Conservation (phyloP, 768 basidiomycete genomes). For the Termitomyces heimii region DNA sequence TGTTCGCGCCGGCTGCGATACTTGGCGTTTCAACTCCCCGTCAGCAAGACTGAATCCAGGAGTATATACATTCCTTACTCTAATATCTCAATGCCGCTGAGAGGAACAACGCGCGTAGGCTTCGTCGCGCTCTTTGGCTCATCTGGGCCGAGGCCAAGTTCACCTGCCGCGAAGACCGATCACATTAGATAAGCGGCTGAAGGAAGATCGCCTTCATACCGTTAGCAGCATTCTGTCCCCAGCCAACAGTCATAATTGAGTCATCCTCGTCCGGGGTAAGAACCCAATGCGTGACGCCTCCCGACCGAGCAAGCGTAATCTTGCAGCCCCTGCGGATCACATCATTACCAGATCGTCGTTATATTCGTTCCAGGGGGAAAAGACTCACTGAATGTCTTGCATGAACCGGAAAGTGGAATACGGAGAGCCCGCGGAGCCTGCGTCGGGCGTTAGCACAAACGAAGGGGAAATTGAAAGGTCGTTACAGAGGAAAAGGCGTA, state of each 20-base stretch:
- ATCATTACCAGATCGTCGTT: background rate
- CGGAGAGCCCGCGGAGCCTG: slow-evolving; percentile 84
- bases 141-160: slow-evolving; percentile 75
- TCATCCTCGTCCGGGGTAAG: slow-evolving; percentile 71
- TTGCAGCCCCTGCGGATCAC: slow-evolving; percentile 63
- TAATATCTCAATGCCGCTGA: slow-evolving; percentile 77
- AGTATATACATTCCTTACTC: slow-evolving; percentile 37
- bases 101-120: slow-evolving; percentile 62
- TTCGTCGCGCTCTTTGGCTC: slow-evolving; percentile 87
- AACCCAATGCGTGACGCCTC: slow-evolving; percentile 88
- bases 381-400: slow-evolving; percentile 73
- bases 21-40: slow-evolving; percentile 26
- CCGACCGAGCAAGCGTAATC: slow-evolving; percentile 59
- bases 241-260: slow-evolving; percentile 76
- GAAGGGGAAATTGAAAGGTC: background rate
- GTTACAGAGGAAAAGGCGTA: background rate
- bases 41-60: background rate
- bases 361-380: background rate
- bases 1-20: slow-evolving; percentile 82
- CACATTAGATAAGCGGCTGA: background rate
- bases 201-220: slow-evolving; percentile 32
- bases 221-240: slow-evolving; percentile 85
- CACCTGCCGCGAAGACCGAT: slow-evolving; percentile 36
- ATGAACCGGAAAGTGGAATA: slow-evolving; percentile 85
- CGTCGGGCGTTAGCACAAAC: background rate